Base-by-base conservation (phyloP, 805 yeast genomes). In the Maudiozyma turicensis region DNA sequence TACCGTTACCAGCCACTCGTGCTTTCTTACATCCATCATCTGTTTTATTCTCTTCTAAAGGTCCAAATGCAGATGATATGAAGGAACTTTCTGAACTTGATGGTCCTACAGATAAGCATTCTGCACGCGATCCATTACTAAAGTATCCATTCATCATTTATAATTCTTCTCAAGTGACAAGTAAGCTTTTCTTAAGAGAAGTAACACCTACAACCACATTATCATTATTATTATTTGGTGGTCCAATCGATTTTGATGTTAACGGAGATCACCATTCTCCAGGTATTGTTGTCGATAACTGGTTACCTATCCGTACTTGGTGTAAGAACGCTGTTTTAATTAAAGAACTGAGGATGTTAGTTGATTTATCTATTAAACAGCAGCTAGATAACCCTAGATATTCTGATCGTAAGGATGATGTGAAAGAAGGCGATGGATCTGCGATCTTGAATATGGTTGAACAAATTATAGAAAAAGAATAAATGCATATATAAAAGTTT, bases 291-390 rank as follows among this genome's bases (percentile, higher is more conserved):
- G 69, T 91, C 48, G 96, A 87, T 56, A 75, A 75, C n/a, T 90
- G 98, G 97, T 67, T 87, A 34, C 95, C 96, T 0, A 74, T 91
- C 10, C 74, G 86, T 52, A 87, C 96, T 0, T 91, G 97, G 97
- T 84, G 95, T 54, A 86, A 93, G 55, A 87, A 90, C 58, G 98
- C 90, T 1, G 95, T 91, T 2, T 68, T 91, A 44, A 75, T 90
- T 32, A 84, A 86, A 50, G 79, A 83, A 50, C 67, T 91, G 49
- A 71, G 95, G 57, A 59, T 67, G 9, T 62, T 87, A 44, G 65
- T 91, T 33, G 95, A 89, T 59, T 69, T 73, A 15, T 78, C 85
- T 0, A 76, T 91, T 48, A 83, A 77, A 41, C 74, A 72, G 26
- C 80, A 80, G 54, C 69, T 90, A 43, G 79, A 72, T 20, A 67